A percentile compares a stretch with the other conserved stretches of the same genome.
These are phyloP conservation scores for Colletotrichum sp. DNA, from an alignment of 2,329 filamentous ascomycete species.

Conservation along the genomic window DNA sequence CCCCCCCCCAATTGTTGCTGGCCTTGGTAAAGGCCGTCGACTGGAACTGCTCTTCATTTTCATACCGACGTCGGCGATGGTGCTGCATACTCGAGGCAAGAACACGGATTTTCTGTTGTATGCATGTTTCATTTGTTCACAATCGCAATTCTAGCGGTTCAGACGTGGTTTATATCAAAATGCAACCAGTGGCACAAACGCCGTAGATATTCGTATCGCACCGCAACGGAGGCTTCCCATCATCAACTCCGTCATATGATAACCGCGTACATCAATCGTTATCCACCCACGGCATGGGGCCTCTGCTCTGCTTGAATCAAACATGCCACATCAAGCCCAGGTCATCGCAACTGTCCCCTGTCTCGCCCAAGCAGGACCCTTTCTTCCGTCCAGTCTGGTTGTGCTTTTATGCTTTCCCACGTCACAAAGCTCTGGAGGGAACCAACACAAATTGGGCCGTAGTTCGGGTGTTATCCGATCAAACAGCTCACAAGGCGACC, in stretches of 20 bases:
- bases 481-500: background rate
- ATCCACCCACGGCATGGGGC: accelerated
- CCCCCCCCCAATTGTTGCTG: too few species aligned
- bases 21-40: accelerated
- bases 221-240: too few species aligned
- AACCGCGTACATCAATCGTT: accelerated
- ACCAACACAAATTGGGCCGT: background rate
- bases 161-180: too few species aligned
- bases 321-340: background rate
- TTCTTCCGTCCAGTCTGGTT: background rate
- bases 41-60: accelerated
- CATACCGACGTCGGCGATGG: background rate
- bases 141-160: background rate
- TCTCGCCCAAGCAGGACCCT: background rate
- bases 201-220: too few species aligned
- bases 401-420: background rate
- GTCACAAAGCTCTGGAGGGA: background rate
- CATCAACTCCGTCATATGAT: accelerated
- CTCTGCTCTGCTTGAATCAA: background rate
- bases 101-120: background rate
- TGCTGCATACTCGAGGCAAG: background rate
- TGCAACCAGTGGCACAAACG: too few species aligned
- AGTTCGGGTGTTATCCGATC: background rate
- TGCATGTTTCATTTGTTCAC: background rate
- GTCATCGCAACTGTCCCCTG: background rate